These are phyloP conservation scores for Plasmodium gaboni DNA, from an alignment of 169 alveolate species.

Conservation along the genomic window DNA sequence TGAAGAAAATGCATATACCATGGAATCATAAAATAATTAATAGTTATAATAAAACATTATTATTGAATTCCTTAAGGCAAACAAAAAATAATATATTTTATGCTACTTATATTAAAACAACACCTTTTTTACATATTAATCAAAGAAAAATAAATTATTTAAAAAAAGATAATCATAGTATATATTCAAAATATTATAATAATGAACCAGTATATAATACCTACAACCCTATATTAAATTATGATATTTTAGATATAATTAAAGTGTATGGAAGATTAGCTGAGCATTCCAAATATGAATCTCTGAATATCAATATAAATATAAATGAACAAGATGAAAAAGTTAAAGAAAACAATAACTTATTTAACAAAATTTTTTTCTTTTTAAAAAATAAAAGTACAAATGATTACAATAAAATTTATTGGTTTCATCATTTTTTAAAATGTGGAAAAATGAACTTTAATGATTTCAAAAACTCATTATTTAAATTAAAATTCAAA, in stretches of 20 bases:
- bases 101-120: conserved; percentile 4
- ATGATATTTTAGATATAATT: conserved; percentile 71
- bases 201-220: conserved; percentile 70
- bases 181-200: conserved; percentile 68
- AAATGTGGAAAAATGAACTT: conserved; percentile 73
- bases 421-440: conserved; percentile 63
- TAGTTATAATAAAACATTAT: not conserved
- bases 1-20: conserved; percentile 10
- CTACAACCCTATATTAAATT: conserved; percentile 73
- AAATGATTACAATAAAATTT: conserved; percentile 1
- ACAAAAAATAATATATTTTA: conserved; percentile 4
- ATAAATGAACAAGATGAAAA: not conserved
- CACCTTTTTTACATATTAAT: conserved; percentile 39
- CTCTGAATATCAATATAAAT: conserved; percentile 31
- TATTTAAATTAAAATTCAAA: conserved; percentile 47
- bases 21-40: not conserved
- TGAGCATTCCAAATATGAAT: conserved; percentile 58
- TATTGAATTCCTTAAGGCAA: not conserved
- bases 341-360: not conserved
- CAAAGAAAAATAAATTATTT: conserved; percentile 54
- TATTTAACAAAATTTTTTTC: not conserved
- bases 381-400: conserved; percentile 6
- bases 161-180: conserved; percentile 20
- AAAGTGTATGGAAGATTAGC: conserved; percentile 74
- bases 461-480: conserved; percentile 37